Evolutionary conservation across 2,329 filamentous ascomycete genomes (phyloP), one percentile per base, ranked within the genome.

Genomic region (Stemphylium vesicarium): DNA sequence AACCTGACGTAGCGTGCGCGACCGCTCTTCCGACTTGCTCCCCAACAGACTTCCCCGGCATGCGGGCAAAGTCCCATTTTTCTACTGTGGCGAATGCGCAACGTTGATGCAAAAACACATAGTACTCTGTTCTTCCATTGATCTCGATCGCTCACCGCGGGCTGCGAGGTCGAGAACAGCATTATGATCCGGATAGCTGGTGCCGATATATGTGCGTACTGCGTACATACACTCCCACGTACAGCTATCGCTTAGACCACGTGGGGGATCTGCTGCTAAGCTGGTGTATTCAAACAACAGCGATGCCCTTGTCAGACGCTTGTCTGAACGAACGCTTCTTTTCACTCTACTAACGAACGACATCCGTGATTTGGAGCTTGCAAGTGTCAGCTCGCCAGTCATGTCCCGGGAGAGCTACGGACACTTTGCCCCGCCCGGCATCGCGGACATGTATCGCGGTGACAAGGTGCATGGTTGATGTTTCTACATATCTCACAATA

Each of bases 11-110:
- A 45, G 31, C 42, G 31, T 53, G 54, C 42, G 59, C 50, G 48
- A 56, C 53, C 53, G 53, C 53, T 45, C 53, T 44, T 41, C 57
- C 51, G 46, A 56, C 42, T 45, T 53, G 51, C 55, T 53, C 51
- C 63, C 60, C 65, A 68, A 68, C 65, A 67, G 53, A 20, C 49
- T 57, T 57, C 63, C 62, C 59, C 63, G 54, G 42, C 37, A 22
- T 53, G 37, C 43, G 29, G 38, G 40, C 35, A 37, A 29, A 18
- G 43, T 41, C 29, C 37, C 49, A 57, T 32, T 41, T 53, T 57
- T 33, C 26, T 53, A 54, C 35, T 53, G 64, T 66, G 65, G 65
- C 65, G 54, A 68, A 52, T 15, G 37, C 38, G 39, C 54, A 45
- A 50, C 44, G 31, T 35, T 45, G 18, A 39, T 32, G 44, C 51